Evolutionary conservation across 805 yeast genomes (phyloP).

Genomic region (Candida silvatica): DNA sequence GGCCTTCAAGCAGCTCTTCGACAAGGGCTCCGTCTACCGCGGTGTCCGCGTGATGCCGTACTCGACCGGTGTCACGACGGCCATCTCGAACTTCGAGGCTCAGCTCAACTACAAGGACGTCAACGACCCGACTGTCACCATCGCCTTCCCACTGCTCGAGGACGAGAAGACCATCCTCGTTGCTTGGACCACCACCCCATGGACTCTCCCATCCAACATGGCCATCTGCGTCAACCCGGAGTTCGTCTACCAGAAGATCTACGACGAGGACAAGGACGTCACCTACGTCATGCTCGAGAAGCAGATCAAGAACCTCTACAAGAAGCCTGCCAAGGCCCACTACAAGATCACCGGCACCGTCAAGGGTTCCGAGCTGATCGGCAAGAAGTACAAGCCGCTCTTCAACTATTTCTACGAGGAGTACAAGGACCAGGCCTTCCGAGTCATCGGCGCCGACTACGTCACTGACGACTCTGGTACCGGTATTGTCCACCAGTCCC

Average conservation of each 20-base stretch:
- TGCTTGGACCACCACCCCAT: conserved; percentile 99
- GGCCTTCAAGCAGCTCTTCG: conserved; percentile 86
- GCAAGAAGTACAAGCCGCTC: conserved; percentile 73
- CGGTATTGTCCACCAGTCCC: conserved; percentile 97
- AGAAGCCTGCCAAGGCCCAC: conserved; percentile 89
- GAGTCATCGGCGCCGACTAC: conserved; percentile 72
- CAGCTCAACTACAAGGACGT: conserved; percentile 98
- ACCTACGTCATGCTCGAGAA: conserved; percentile 80
- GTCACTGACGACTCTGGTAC: conserved; percentile 96
- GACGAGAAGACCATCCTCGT: conserved; percentile 80
- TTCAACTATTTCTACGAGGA: conserved; percentile 73
- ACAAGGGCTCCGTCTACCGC: conserved; percentile 84
- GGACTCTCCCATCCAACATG: conserved; percentile 96
- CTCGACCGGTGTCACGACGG: conserved; percentile 95
- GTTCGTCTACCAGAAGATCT: conserved; percentile 86
- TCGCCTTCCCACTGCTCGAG: conserved; percentile 74
- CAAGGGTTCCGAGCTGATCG: conserved; percentile 73
- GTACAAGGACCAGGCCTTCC: conserved; percentile 72
- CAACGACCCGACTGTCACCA: conserved; percentile 90
- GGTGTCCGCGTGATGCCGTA: conserved; percentile 98
- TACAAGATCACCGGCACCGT: conserved; percentile 74
- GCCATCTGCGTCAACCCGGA: conserved; percentile 88
- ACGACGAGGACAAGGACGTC: conserved; percentile 77
- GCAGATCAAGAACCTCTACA: conserved; percentile 76
- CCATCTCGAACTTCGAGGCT: conserved; percentile 95